Evolutionary conservation across 1,284 basidiomycete species (phyloP).

Genomic region (Irpex sp.): DNA sequence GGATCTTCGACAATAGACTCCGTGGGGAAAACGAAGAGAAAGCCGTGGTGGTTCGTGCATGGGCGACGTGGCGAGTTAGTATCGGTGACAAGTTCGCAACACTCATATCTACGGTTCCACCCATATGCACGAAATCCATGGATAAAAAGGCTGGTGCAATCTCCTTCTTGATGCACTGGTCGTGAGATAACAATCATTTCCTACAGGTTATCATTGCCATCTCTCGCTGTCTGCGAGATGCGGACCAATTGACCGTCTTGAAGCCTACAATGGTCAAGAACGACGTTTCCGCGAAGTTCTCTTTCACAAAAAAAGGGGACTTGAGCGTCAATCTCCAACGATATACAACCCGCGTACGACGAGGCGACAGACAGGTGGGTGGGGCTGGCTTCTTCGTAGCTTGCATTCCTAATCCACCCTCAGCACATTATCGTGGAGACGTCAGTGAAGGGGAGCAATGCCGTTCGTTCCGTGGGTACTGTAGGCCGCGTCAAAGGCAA

Average conservation of each 20-base stretch:
- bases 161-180: neutral
- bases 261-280: conserved; percentile 26
- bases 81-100: neutral
- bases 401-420: too few species aligned
- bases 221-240: conserved; percentile 16
- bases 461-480: conserved; percentile 4
- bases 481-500: conserved; percentile 10
- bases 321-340: conserved; percentile 17
- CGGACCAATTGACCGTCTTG: conserved; percentile 17
- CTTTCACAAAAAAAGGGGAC: conserved; percentile 7
- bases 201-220: conserved; percentile 16
- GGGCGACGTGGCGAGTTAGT: conserved; percentile 7
- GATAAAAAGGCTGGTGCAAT: neutral
- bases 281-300: conserved; percentile 17
- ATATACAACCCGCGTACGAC: conserved; percentile 21
- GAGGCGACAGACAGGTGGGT: conserved; percentile 14
- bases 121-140: neutral
- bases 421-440: conserved; percentile 3
- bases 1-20: conserved; percentile 6
- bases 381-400: too few species aligned
- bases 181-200: neutral
- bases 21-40: neutral
- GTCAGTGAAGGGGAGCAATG: neutral
- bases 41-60: conserved; percentile 13
- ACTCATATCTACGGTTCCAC: neutral